phyloP scores from a whole-genome alignment of 2,329 filamentous ascomycete genomes.

The Pseudopithomyces chartarum region DNA sequence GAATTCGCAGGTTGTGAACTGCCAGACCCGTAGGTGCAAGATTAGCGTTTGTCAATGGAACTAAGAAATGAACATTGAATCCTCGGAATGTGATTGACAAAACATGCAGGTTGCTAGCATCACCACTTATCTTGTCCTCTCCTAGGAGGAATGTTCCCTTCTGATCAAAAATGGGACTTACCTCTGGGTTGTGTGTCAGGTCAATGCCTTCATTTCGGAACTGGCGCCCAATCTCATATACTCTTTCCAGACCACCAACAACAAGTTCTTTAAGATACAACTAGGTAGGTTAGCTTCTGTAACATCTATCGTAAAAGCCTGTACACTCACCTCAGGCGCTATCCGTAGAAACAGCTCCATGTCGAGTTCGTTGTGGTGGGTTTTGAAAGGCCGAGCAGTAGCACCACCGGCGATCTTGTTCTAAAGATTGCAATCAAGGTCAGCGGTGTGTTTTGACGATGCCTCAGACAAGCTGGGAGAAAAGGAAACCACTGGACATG shows the following conservation, averaged over 20 bases:
- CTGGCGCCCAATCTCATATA: conserved; percentile 74
- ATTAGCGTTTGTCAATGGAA: too few species aligned
- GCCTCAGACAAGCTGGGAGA: not conserved
- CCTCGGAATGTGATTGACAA: too few species aligned
- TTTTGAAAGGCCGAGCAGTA: conserved; percentile 92
- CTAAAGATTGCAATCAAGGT: not conserved
- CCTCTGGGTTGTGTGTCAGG: conserved; percentile 92
- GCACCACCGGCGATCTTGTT: conserved; percentile 94
- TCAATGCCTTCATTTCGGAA: conserved; percentile 95
- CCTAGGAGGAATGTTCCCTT: too few species aligned
- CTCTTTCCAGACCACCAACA: conserved; percentile 66
- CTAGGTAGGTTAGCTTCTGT: not conserved
- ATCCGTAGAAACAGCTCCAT: conserved; percentile 95
- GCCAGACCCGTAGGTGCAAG: too few species aligned
- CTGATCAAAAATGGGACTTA: too few species aligned
- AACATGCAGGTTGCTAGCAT: too few species aligned
- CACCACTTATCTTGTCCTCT: too few species aligned
- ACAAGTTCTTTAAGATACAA: conserved; percentile 96
- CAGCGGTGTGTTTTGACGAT: not conserved
- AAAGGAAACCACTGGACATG: not conserved
- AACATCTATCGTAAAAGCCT: not conserved
- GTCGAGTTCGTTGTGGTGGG: conserved; percentile 93
- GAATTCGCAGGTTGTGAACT: conserved; percentile 95
- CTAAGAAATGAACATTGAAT: too few species aligned
- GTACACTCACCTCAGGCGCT: conserved; percentile 69